Conservation (phyloP, 176 grass and related monocot genomes). For the Chloris gayana region DNA sequence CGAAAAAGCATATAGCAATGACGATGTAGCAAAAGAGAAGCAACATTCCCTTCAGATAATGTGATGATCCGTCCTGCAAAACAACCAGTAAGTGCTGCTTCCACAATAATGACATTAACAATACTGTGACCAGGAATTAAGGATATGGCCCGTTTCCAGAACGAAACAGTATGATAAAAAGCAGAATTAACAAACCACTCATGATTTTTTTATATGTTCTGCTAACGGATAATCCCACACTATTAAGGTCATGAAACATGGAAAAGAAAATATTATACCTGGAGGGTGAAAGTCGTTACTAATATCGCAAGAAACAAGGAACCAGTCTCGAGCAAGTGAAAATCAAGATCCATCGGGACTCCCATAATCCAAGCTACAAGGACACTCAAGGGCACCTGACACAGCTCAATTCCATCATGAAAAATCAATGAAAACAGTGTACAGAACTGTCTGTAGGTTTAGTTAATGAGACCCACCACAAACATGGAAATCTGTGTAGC, state of each 20-base stretch:
- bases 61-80: constrained; percentile 79
- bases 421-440: neutral
- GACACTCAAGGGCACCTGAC: constrained; percentile 69
- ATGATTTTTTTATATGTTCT: neutral
- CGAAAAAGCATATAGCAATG: constrained; percentile 72
- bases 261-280: constrained; percentile 43
- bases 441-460: constrained; percentile 15
- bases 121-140: neutral
- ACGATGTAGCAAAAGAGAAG: constrained; percentile 74
- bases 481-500: constrained; percentile 86
- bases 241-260: neutral
- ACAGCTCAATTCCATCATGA: constrained; percentile 24
- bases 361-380: constrained; percentile 89
- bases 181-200: neutral
- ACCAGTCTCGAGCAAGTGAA: constrained; percentile 76
- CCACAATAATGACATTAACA: neutral
- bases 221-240: neutral
- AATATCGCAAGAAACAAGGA: constrained; percentile 78
- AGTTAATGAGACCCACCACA: constrained; percentile 67
- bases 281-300: constrained; percentile 65
- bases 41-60: constrained; percentile 85
- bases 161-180: constrained; percentile 1
- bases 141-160: neutral
- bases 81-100: constrained; percentile 10
- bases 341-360: constrained; percentile 88